phyloP scores from a whole-genome alignment of 2,329 filamentous ascomycete species.

The Rutstroemia sydowiana region DNA sequence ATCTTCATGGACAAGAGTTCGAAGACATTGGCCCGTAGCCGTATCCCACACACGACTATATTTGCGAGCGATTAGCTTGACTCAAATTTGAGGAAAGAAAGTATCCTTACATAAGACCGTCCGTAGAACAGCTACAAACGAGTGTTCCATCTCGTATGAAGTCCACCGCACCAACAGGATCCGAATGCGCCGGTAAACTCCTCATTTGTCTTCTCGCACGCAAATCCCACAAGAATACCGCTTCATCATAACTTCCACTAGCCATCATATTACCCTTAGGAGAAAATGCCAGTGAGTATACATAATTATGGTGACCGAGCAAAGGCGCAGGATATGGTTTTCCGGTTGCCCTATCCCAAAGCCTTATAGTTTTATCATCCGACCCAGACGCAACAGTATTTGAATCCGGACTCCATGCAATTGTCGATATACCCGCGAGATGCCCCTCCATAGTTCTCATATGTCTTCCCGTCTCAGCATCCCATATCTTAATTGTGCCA shows the following conservation, averaged over 20 bases:
- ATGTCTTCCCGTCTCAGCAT: constrained; percentile 66
- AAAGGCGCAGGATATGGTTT: constrained; percentile 50
- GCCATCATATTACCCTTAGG: constrained; percentile 97
- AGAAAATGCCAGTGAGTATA: constrained; percentile 91
- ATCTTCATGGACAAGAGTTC: constrained; percentile 93
- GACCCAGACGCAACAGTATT: constrained; percentile 82
- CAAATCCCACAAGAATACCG: constrained; percentile 95
- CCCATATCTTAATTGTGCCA: constrained; percentile 86
- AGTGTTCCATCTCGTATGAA: constrained; percentile 89
- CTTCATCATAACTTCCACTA: constrained; percentile 93
- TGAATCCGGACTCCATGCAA: constrained; percentile 91
- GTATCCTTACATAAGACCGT: constrained; percentile 67
- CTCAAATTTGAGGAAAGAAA: constrained; percentile 18
- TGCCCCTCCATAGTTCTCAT: constrained; percentile 90
- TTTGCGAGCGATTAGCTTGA: background rate
- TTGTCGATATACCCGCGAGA: constrained; percentile 81
- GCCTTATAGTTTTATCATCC: constrained; percentile 90
- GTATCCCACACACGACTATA: constrained; percentile 86
- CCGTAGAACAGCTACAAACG: constrained; percentile 83
- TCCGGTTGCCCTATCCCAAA: constrained; percentile 73
- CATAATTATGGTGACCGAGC: constrained; percentile 89
- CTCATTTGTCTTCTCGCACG: constrained; percentile 82
- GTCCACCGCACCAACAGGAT: constrained; percentile 89
- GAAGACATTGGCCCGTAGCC: constrained; percentile 85
- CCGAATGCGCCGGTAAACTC: constrained; percentile 85